Percentiles rank a stretch among this genome's conserved stretches.
phyloP scores from a whole-genome alignment of 73 alveolate species.

The Urostyla sp. region DNA sequence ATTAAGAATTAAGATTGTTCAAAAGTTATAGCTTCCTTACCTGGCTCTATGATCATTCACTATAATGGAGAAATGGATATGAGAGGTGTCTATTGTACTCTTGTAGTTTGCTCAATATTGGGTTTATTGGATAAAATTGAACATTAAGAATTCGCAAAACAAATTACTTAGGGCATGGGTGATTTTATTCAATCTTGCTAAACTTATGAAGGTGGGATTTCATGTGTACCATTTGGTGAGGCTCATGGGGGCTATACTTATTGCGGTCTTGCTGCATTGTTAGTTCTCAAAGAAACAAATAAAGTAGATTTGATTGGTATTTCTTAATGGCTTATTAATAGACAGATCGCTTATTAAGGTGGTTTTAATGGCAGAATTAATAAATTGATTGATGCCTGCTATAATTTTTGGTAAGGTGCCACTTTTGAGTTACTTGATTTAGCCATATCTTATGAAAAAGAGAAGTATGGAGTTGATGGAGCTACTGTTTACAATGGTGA shows the following conservation, averaged over 20 bases:
- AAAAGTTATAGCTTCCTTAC: conserved; percentile 34
- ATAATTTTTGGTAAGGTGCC: conserved; percentile 97
- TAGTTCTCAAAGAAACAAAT: conserved; percentile 80
- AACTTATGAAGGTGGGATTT: conserved; percentile 98
- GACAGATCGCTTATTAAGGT: conserved; percentile 94
- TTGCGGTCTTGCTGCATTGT: conserved; percentile 96
- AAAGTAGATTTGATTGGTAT: conserved; percentile 81
- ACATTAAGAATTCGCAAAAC: no score
- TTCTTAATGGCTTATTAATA: conserved; percentile 83
- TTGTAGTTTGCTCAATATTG: conserved; percentile 83
- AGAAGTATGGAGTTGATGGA: conserved; percentile 53
- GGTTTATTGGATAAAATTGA: conserved; percentile 75
- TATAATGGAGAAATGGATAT: conserved; percentile 97
- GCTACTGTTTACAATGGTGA: conserved; percentile 70
- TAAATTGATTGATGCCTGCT: conserved; percentile 97
- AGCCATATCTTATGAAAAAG: conserved; percentile 38
- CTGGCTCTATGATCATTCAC: conserved; percentile 92
- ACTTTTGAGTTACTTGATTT: conserved; percentile 85
- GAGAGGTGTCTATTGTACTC: conserved; percentile 96
- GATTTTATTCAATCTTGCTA: conserved; percentile 92
- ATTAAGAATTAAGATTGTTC: conserved; percentile 5
- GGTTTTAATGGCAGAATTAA: conserved; percentile 98
- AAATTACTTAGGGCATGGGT: conserved; percentile 86
- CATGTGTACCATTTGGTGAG: conserved; percentile 95
- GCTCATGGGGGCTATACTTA: conserved; percentile 99